Evolutionary conservation across 1,284 basidiomycete genomes (phyloP).

Genomic region (Papiliotrema flavescens): DNA sequence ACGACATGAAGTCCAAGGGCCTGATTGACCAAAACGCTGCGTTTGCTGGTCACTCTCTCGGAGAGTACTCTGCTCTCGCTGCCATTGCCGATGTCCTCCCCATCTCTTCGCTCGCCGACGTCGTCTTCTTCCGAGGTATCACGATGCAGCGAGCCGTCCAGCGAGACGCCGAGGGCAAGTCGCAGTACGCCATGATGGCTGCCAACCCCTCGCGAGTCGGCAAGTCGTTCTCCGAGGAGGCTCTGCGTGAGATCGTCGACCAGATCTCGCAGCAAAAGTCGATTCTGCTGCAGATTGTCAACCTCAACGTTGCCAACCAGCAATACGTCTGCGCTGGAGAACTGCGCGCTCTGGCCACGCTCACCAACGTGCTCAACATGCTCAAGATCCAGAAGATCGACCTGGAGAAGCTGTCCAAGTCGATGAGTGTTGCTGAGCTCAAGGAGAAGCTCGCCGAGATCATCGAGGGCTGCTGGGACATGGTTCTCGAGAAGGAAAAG

Average conservation of each 20-base stretch:
- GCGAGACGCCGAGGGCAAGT: slow-evolving; percentile 85
- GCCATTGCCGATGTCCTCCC: slow-evolving; percentile 94
- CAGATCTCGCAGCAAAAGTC: slow-evolving; percentile 72
- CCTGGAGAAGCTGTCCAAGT: slow-evolving; percentile 70
- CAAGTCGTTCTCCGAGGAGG: slow-evolving; percentile 82
- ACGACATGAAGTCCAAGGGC: slow-evolving; percentile 95
- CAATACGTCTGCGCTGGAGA: slow-evolving; percentile 99
- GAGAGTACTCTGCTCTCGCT: slow-evolving; percentile 96
- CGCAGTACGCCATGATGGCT: slow-evolving; percentile 98
- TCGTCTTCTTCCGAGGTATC: slow-evolving; percentile 99
- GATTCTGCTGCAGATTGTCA: slow-evolving; percentile 90
- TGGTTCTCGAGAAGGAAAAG: slow-evolving; percentile 70
- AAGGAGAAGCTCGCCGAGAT: slow-evolving; percentile 74
- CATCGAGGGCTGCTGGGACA: slow-evolving; percentile 74
- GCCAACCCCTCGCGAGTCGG: slow-evolving; percentile 95
- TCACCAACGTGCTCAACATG: slow-evolving; percentile 95
- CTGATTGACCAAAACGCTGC: slow-evolving; percentile 87
- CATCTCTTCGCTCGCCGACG: slow-evolving; percentile 92
- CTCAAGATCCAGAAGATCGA: slow-evolving; percentile 96
- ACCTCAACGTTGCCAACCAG: slow-evolving; percentile 76
- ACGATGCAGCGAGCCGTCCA: slow-evolving; percentile 99
- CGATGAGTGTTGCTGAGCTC: slow-evolving; percentile 48
- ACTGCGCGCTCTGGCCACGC: slow-evolving; percentile 82
- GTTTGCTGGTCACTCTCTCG: slow-evolving; percentile 96
- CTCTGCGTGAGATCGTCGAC: slow-evolving; percentile 92